Conservation (phyloP, 441 rosid species). For the Erodium trifolium region DNA sequence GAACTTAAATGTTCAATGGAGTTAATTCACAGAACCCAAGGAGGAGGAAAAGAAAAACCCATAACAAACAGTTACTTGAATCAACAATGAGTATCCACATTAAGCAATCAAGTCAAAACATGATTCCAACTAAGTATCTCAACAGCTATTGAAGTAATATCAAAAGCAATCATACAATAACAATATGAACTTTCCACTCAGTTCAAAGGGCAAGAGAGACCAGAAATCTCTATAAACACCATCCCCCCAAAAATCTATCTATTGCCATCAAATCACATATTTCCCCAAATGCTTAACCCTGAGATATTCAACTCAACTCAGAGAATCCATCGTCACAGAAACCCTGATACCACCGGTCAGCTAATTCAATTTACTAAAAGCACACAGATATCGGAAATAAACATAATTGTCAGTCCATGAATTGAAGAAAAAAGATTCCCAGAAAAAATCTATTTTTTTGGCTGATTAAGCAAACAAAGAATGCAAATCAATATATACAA, state of each 20-base stretch:
- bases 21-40: not conserved
- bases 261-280: not conserved
- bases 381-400: not conserved
- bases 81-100: not conserved
- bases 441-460: not conserved
- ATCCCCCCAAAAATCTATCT: not conserved
- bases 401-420: not conserved
- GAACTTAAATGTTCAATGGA: not conserved
- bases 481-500: not conserved
- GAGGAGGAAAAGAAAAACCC: not conserved
- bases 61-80: not conserved
- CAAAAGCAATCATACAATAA: not conserved
- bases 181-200: not conserved
- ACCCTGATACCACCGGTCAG: not conserved
- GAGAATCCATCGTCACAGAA: not conserved
- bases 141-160: not conserved
- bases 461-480: not conserved
- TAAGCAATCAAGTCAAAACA: no score
- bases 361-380: not conserved
- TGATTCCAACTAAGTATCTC: not conserved
- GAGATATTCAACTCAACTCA: slow-evolving; percentile 5
- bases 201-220: not conserved
- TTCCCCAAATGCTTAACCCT: not conserved
- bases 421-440: not conserved
- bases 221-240: not conserved